These are phyloP conservation scores for Calycina herbarum DNA, from an alignment of 2,329 filamentous ascomycete genomes.

Conservation along the genomic window DNA sequence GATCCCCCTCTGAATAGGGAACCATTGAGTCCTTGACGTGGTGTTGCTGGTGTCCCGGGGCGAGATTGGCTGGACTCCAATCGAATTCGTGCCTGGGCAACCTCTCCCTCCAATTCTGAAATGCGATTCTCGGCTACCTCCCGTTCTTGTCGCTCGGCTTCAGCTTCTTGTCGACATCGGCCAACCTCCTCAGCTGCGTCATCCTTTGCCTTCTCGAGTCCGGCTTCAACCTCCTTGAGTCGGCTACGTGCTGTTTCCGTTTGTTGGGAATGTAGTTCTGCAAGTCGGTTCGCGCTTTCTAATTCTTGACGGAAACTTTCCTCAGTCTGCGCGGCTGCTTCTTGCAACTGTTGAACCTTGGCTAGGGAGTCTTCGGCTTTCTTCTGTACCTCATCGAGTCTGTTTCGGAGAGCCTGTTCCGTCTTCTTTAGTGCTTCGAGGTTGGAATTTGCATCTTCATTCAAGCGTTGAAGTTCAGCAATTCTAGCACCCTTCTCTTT, in stretches of 20 bases:
- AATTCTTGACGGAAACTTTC: conserved; percentile 86
- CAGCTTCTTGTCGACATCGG: conserved; percentile 51
- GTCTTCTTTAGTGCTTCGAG: conserved; percentile 76
- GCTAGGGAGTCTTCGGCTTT: conserved; percentile 83
- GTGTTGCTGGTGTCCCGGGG: conserved; percentile 56
- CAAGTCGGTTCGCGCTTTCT: conserved; percentile 76
- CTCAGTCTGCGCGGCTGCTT: conserved; percentile 77
- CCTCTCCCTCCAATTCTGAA: conserved; percentile 62
- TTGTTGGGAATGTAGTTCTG: conserved; percentile 77
- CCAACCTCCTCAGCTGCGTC: conserved; percentile 61
- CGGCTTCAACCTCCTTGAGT: conserved; percentile 66
- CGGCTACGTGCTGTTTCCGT: conserved; percentile 70
- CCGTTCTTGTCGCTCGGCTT: conserved; percentile 59
- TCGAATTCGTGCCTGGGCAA: conserved; percentile 52
- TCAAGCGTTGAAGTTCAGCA: conserved; percentile 80
- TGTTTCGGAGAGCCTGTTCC: conserved; percentile 76
- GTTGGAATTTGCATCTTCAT: conserved; percentile 78
- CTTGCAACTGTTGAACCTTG: conserved; percentile 82
- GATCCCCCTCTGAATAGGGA: conserved; percentile 56
- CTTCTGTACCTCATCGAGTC: conserved; percentile 78
- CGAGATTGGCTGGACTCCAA: conserved; percentile 43
- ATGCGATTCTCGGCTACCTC: conserved; percentile 62
- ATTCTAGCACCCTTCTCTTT: conserved; percentile 94
- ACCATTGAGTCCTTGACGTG: conserved; percentile 53
- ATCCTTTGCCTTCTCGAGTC: conserved; percentile 59